These are phyloP conservation scores for Senecio squalidus DNA, from an alignment of 140 eudicot species.

Conservation along the genomic window DNA sequence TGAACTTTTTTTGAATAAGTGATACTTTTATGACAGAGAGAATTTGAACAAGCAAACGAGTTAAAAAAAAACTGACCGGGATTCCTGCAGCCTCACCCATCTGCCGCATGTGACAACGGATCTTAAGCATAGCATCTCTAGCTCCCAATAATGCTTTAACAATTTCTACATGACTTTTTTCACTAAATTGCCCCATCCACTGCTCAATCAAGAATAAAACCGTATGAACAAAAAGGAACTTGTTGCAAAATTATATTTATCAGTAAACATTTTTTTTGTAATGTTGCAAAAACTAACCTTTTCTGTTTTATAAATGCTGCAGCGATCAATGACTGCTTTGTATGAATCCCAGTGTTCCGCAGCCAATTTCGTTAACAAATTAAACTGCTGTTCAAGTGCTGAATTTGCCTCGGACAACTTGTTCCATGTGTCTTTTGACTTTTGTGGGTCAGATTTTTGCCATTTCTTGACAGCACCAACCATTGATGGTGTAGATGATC, in stretches of 20 bases:
- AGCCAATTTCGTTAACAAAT: slow-evolving; percentile 54
- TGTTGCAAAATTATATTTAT: too few species aligned
- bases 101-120: slow-evolving; percentile 63
- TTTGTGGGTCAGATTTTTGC: slow-evolving; percentile 77
- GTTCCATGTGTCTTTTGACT: slow-evolving; percentile 54
- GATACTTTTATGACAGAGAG: neutral
- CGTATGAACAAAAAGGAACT: too few species aligned
- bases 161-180: slow-evolving; percentile 52
- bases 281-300: slow-evolving; percentile 65
- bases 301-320: slow-evolving; percentile 54
- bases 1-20: neutral
- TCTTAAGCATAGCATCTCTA: slow-evolving; percentile 68
- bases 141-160: slow-evolving; percentile 67
- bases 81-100: slow-evolving; percentile 97
- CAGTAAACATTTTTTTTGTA: neutral
- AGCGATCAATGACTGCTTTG: slow-evolving; percentile 36
- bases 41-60: neutral
- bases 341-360: slow-evolving; percentile 48
- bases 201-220: too few species aligned
- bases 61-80: slow-evolving; percentile 46
- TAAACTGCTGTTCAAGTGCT: slow-evolving; percentile 53
- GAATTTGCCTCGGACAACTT: slow-evolving; percentile 71
- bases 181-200: slow-evolving; percentile 61
- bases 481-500: slow-evolving; percentile 86
- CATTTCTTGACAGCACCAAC: slow-evolving; percentile 88